Conservation (phyloP, 495 filamentous ascomycete species). For the Aspergillus baeticus region DNA sequence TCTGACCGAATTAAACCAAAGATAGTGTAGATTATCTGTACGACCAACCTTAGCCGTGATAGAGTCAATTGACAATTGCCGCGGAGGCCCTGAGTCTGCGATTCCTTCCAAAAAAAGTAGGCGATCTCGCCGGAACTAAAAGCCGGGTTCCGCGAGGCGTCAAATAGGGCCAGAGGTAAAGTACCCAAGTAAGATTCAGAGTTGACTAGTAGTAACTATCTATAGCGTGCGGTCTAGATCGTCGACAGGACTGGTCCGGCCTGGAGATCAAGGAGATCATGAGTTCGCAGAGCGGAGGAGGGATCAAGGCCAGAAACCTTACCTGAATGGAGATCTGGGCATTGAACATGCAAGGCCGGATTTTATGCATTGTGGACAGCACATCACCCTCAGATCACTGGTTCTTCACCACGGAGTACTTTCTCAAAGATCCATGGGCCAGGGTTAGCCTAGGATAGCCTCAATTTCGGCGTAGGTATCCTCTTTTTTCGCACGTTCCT, state of each 20-base stretch:
- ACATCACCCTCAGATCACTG: neutral
- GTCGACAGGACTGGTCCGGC: neutral
- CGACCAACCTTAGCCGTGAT: conserved; percentile 7
- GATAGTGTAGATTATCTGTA: conserved; percentile 15
- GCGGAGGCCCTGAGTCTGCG: neutral
- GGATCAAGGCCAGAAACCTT: neutral
- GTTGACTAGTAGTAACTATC: no score
- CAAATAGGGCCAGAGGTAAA: neutral
- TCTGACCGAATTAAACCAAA: conserved; percentile 19
- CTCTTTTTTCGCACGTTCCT: neutral
- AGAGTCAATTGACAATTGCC: neutral
- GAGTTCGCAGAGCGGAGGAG: conserved; percentile 5
- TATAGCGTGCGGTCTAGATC: conserved; percentile 3
- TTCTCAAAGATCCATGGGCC: neutral
- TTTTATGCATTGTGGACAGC: neutral
- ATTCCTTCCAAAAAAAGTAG: neutral
- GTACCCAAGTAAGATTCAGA: no score
- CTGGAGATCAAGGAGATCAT: neutral
- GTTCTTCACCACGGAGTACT: neutral
- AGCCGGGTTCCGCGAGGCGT: neutral
- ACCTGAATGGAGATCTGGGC: no score
- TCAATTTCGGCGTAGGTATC: neutral
- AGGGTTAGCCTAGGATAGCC: neutral
- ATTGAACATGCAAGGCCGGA: conserved; percentile 2
- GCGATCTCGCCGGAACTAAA: neutral